Conservation (phyloP, 495 filamentous ascomycete genomes). For the Tuber aestivum region DNA sequence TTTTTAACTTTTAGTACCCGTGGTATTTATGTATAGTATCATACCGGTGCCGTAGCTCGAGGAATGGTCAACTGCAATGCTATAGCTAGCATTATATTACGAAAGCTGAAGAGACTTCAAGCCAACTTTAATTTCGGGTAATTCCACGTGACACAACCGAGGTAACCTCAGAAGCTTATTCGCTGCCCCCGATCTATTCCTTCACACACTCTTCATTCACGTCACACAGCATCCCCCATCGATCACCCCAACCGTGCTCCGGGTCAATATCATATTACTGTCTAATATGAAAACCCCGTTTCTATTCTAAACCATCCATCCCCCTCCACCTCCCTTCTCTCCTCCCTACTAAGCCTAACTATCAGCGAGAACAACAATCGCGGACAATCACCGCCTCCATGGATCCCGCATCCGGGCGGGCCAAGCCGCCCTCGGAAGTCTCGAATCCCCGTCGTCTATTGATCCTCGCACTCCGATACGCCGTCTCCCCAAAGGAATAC, state of each 20-base stretch:
- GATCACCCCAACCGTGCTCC: background rate
- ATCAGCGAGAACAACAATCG: background rate
- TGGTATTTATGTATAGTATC: no score
- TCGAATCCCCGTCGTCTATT: constrained; percentile 33
- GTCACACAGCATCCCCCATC: background rate
- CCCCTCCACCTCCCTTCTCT: background rate
- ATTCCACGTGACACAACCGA: background rate
- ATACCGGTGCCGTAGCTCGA: no score
- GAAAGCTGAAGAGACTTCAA: background rate
- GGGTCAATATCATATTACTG: background rate
- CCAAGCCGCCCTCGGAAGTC: background rate
- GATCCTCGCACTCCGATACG: constrained; percentile 37
- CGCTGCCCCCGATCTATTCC: background rate
- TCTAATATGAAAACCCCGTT: background rate
- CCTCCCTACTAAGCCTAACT: background rate
- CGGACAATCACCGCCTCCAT: background rate
- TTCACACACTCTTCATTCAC: background rate
- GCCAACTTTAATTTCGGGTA: no score
- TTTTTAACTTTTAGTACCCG: no score
- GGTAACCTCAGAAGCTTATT: background rate
- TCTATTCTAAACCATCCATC: background rate
- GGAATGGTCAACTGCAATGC: background rate
- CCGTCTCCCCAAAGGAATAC: constrained; percentile 40
- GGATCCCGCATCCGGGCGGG: background rate
- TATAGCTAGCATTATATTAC: background rate